phyloP scores from a whole-genome alignment of 805 yeast species.

The Metschnikowia koreensis region DNA sequence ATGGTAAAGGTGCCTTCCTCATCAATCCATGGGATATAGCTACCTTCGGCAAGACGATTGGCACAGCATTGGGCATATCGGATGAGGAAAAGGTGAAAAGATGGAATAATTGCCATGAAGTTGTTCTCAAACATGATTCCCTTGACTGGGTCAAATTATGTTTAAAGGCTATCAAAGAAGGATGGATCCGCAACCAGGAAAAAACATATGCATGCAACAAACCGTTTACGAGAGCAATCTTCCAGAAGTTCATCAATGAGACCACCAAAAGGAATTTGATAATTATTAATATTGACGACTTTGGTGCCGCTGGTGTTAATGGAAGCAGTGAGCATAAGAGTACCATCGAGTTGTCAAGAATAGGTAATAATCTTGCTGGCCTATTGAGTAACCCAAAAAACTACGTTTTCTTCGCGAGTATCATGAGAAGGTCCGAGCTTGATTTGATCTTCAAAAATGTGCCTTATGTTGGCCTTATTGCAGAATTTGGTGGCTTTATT shows the following conservation, averaged over 20 bases:
- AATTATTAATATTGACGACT: slow-evolving; percentile 51
- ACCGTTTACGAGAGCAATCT: slow-evolving; percentile 34
- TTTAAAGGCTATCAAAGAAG: slow-evolving; percentile 48
- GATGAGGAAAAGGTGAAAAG: slow-evolving; percentile 54
- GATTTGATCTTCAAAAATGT: slow-evolving; percentile 67
- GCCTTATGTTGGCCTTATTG: slow-evolving; percentile 74
- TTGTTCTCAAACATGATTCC: slow-evolving; percentile 67
- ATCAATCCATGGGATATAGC: slow-evolving; percentile 90
- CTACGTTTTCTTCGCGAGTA: slow-evolving; percentile 69
- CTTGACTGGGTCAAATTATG: slow-evolving; percentile 68
- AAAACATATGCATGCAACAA: slow-evolving; percentile 24
- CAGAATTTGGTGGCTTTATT: slow-evolving; percentile 86
- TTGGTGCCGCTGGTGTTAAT: slow-evolving; percentile 24
- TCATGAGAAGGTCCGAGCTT: slow-evolving; percentile 60
- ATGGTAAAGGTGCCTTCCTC: slow-evolving; percentile 61
- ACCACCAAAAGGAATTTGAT: slow-evolving; percentile 42
- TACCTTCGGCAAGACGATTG: slow-evolving; percentile 62
- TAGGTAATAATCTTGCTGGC: slow-evolving; percentile 56
- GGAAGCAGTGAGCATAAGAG: slow-evolving; percentile 15
- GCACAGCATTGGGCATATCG: slow-evolving; percentile 63
- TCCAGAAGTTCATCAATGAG: slow-evolving; percentile 30
- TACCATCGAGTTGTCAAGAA: slow-evolving; percentile 37
- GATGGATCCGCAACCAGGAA: slow-evolving; percentile 35
- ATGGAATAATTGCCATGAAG: slow-evolving; percentile 61
- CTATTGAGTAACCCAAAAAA: slow-evolving; percentile 58